A percentile compares a stretch with the other conserved stretches of the same genome.
Evolutionary conservation across 306 rosid genomes (phyloP).

Genomic region (Quercus ilex): DNA sequence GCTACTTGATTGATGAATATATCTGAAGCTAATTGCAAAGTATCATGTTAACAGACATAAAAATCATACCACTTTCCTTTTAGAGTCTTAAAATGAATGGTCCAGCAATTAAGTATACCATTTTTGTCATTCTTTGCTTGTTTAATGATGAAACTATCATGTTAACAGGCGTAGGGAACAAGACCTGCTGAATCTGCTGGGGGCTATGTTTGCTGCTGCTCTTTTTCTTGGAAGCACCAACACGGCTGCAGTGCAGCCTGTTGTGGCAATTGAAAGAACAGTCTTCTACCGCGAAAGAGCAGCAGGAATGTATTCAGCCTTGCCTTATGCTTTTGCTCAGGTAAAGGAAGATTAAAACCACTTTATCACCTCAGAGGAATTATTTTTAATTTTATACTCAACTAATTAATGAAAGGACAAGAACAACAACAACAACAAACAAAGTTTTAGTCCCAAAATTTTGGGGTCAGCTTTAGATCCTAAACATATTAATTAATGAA

Average conservation of each 20-base stretch:
- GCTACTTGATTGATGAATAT: neutral
- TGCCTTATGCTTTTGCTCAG: slow-evolving; percentile 58
- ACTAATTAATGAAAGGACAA: neutral
- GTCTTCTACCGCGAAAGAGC: slow-evolving; percentile 60
- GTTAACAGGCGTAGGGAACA: slow-evolving; percentile 40
- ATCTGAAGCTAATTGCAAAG: neutral
- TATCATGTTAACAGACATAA: neutral
- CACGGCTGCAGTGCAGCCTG: slow-evolving; percentile 35
- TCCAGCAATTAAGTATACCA: neutral
- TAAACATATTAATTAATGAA: no score
- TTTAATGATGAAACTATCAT: neutral
- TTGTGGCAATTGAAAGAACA: slow-evolving; percentile 46
- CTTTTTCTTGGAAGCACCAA: slow-evolving; percentile 45
- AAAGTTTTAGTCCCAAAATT: no score
- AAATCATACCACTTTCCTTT: no score
- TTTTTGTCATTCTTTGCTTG: neutral
- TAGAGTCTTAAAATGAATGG: no score
- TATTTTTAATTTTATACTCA: neutral
- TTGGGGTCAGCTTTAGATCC: no score
- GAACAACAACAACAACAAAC: no score
- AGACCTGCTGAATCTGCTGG: slow-evolving; percentile 40
- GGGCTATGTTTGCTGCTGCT: slow-evolving; percentile 37
- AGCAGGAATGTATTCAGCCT: slow-evolving; percentile 49
- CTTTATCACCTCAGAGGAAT: neutral
- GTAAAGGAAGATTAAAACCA: slow-evolving; percentile 26